Evolutionary conservation across 108 stramenopile species (phyloP).

Genomic region (Nitzschia sp.): DNA sequence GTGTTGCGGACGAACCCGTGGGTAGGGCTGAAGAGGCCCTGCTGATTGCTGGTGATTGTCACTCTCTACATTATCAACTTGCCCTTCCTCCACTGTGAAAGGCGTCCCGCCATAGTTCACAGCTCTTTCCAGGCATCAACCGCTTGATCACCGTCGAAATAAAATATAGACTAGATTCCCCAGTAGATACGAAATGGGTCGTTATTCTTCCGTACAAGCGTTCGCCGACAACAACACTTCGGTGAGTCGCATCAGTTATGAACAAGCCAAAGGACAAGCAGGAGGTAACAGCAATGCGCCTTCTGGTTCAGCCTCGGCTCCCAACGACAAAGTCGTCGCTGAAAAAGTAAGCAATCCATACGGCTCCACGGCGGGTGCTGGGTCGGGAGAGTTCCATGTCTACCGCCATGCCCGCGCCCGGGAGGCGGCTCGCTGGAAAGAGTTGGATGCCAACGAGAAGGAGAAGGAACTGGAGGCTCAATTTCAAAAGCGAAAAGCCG

Average conservation of each 20-base stretch:
- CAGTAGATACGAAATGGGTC: slow-evolving; percentile 62
- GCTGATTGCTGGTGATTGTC: too few relatives aligned
- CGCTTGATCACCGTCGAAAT: too few relatives aligned
- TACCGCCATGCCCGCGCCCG: slow-evolving; percentile 86
- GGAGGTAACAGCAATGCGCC: not conserved
- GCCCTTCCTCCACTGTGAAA: too few relatives aligned
- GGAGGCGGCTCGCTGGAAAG: slow-evolving; percentile 75
- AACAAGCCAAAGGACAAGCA: slow-evolving; percentile 62
- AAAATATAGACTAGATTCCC: too few relatives aligned
- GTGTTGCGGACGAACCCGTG: too few relatives aligned
- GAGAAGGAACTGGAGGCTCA: slow-evolving; percentile 45
- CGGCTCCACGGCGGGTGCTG: slow-evolving; percentile 85
- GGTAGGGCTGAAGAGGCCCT: too few relatives aligned
- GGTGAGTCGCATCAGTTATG: slow-evolving; percentile 71
- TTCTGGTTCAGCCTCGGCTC: not conserved
- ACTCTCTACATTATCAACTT: too few relatives aligned
- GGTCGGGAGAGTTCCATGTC: slow-evolving; percentile 88
- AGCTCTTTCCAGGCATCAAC: too few relatives aligned
- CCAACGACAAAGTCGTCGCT: slow-evolving; percentile 29
- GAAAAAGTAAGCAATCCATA: slow-evolving; percentile 91
- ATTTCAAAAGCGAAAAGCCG: slow-evolving; percentile 39
- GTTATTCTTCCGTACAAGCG: slow-evolving; percentile 85
- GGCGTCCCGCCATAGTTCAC: too few relatives aligned
- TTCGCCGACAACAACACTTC: slow-evolving; percentile 78
- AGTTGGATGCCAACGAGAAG: slow-evolving; percentile 52